Base-by-base conservation (phyloP, 2,329 filamentous ascomycete species). In the Penicillium sclerotigenum region DNA sequence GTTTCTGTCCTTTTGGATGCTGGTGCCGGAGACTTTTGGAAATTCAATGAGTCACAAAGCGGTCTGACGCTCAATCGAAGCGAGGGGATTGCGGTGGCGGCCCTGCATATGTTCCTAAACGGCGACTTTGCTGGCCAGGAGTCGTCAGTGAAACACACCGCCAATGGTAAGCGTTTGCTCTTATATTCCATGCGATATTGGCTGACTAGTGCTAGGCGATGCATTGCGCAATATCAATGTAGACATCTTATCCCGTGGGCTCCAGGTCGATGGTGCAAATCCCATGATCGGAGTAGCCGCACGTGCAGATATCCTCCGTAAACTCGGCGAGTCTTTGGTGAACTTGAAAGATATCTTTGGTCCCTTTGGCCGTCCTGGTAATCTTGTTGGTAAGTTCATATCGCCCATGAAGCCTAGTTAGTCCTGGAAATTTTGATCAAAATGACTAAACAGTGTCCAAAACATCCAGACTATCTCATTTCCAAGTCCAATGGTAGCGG, bases 1-100 rank as follows among this genome's bases (percentile, higher is more conserved):
- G 81, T 85, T 3, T 84, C 83, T 0, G 83, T 85, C 0, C 73
- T 85, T 16, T 71, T 85, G 0, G 83, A 85, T 61, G 82, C 80
- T 0, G 80, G 80, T 0, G 80, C 81, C 0, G 81, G 80, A 1
- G 78, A 82, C 63, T 58, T 68, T 11, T 83, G 80, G 81, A 67
- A 61, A 0, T 83, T 74, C 52, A 69, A 64, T 0, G 80, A 82
- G 62, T 72, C 76, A 0, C 65, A 54, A 0, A 65, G 61, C 1
- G 61, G 59, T 0, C 46, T 54, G 18, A 43, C 58, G 0, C 78
- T 77, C 42, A 72, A 68, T 9, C 65, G 80, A 4, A 81, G 78
- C 49, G 80, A 82, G 58, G 80, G 80, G 1, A 80, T 82, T 34
- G 80, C 80, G 0, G 77, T 82, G 1, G 80, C 80, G 0, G 75